Evolutionary conservation across 805 yeast genomes (phyloP), one percentile per base, ranked within the genome.

Genomic region (Wickerhamiella azyma): DNA sequence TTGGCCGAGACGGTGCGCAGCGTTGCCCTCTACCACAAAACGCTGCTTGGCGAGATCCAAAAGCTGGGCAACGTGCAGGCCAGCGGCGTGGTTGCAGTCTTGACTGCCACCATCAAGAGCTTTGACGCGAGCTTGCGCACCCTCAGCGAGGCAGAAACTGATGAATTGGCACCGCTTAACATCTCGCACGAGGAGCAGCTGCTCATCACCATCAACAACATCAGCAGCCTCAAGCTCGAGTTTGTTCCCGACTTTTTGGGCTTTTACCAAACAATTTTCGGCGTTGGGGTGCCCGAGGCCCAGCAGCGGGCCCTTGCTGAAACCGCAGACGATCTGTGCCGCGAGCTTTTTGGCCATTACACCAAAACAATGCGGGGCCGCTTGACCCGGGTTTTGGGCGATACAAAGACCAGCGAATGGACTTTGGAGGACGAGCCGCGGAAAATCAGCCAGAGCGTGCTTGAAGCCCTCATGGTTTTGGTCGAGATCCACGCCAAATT

Each of bases 401-500:
- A 61, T 17, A 21, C 36, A 9, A 32, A 41, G 18, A 17, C 9
- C 1, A 16, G 18, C 24, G 38, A 61, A 55, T 43, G 57, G 61
- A 48, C 74, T 77, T 81, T 59, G 65, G 5, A 55, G 59, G 9
- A 36, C 2, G 43, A 48, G 24, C 65, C 66, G 9, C 41, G 46
- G 2, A 40, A 39, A 59, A 71, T 52, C 57, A 67, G 54, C 32
- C 54, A 54, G 43, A 75, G 71, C 54, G 59, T 76, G 2, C 71
- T 73, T 45, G 76, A 75, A 49, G 62, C 67, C 3, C 51, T 76
- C 35, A 65, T 73, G 60, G 57, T 71, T 17, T 52, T 77, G 13
- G 74, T 77, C 5, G 64, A 67, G 17, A 72, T 73, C 1, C 79
- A 76, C 53, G 66, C 77, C 16, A 70, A 69, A 39, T 75, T 76